phyloP scores from a whole-genome alignment of 192 early-diverging fungal species.

The Coemansia sp. region DNA sequence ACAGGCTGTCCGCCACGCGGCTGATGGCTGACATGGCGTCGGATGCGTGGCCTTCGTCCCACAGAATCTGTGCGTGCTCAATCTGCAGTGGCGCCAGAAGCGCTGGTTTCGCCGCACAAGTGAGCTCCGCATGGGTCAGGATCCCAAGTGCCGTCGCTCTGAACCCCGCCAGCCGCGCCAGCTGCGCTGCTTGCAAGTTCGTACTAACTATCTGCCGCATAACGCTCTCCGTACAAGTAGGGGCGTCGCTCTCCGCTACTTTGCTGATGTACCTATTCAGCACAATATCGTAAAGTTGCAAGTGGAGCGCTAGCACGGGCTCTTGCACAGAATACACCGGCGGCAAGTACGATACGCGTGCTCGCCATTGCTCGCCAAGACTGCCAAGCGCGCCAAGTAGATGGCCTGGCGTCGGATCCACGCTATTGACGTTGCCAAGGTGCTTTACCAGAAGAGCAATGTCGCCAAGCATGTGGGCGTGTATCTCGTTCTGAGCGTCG shows the following conservation, averaged over 20 bases:
- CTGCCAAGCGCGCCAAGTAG: slow-evolving; percentile 5
- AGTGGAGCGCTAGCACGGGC: slow-evolving; percentile 48
- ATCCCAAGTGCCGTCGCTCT: slow-evolving; percentile 46
- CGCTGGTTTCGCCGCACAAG: slow-evolving; percentile 15
- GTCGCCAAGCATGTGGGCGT: slow-evolving; percentile 53
- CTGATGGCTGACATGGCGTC: slow-evolving; percentile 39
- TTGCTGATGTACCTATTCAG: slow-evolving; percentile 1
- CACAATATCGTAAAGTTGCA: slow-evolving; percentile 35
- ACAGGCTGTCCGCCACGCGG: slow-evolving; percentile 24
- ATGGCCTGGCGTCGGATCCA: background rate
- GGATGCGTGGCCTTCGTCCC: slow-evolving; percentile 41
- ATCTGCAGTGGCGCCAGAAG: slow-evolving; percentile 38
- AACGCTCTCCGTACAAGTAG: slow-evolving; percentile 10
- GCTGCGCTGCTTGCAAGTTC: slow-evolving; percentile 42
- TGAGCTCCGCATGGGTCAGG: slow-evolving; percentile 37
- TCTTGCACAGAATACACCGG: slow-evolving; percentile 39
- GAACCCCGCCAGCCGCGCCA: slow-evolving; percentile 40
- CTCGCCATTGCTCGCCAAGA: slow-evolving; percentile 37
- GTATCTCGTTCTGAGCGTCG: slow-evolving; percentile 22
- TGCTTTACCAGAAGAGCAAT: slow-evolving; percentile 21
- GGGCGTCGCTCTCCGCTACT: background rate
- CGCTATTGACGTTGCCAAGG: slow-evolving; percentile 2
- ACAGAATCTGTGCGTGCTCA: slow-evolving; percentile 48
- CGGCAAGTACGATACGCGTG: slow-evolving; percentile 33
- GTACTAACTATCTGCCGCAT: slow-evolving; percentile 27